Evolutionary conservation across 2,329 filamentous ascomycete genomes (phyloP), one percentile per base, ranked within the genome.

Genomic region (Purpureocillium takamizusanense): DNA sequence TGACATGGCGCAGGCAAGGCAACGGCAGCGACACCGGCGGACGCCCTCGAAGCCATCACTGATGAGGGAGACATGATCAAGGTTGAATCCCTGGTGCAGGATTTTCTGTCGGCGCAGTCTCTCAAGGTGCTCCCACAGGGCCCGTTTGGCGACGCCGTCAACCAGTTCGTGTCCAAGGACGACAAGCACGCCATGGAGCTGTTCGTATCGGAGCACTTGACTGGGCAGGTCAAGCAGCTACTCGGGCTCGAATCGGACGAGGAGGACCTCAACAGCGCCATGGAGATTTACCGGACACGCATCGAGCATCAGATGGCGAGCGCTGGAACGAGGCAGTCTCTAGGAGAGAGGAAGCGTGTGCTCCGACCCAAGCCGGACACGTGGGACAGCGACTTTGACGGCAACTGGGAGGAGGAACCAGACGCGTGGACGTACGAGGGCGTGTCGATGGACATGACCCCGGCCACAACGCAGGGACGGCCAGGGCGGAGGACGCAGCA

Each of bases 41-140:
- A 86, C 33, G 74, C 78, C 29, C 63, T 76, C 1, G 67, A 81
- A 3, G 66, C 68, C 3, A 65, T 86, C 3, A 51, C 44, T 6
- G 56, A 63, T 15, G 53, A 45, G 16, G 45, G 48, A 13, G 86
- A 95, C 48, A 79, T 77, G 11, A 72, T 97, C 54, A 89, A 90
- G 51, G 88, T 98, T 4, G 87, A 94, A 46, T 83, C 83, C 46
- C 71, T 98, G 0, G 90, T 98, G 0, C 76, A 83, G 36, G 88
- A 97, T 48, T 95, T 89, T 51, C 73, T 98, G 3, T 76, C 77
- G 0, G 84, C 86, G 0, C 89, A 97, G 52, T 89, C 86, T 0
- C 75, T 98, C 25, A 94, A 89, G 41, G 92, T 98, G 35, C 71
- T 98, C 0, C 92, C 92, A 0, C 86, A 95, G 51, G 92, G 89